These are phyloP conservation scores for Akanthomyces uredinophilus DNA, from an alignment of 2,329 filamentous ascomycete species.

Conservation along the genomic window DNA sequence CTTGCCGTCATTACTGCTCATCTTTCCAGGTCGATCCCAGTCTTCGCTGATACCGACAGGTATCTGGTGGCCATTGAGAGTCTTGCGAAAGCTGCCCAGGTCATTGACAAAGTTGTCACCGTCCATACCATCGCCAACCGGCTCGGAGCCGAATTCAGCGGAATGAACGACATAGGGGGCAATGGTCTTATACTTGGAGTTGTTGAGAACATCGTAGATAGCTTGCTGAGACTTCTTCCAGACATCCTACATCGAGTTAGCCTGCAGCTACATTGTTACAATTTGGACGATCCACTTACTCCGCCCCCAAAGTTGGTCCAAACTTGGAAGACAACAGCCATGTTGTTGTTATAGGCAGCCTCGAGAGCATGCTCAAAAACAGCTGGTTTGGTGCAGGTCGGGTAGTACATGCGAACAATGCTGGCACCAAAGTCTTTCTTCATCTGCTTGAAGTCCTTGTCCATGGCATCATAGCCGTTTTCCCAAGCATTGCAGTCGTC, in stretches of 20 bases:
- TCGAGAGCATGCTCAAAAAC: conserved; percentile 20
- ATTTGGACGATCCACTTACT: conserved; percentile 10
- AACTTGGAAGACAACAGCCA: conserved; percentile 20
- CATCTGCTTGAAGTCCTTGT: conserved; percentile 20
- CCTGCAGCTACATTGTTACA: background rate
- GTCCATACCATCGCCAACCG: conserved; percentile 21
- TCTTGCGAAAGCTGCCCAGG: conserved; percentile 17
- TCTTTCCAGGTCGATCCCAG: conserved; percentile 19
- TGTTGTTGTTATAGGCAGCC: conserved; percentile 19
- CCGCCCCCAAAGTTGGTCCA: conserved; percentile 22
- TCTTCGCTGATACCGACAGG: conserved; percentile 20
- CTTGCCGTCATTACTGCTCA: conserved; percentile 15
- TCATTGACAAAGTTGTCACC: conserved; percentile 18
- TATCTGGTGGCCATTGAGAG: conserved; percentile 16
- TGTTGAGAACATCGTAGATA: conserved; percentile 19
- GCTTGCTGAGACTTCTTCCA: conserved; percentile 20
- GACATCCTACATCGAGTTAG: conserved; percentile 7
- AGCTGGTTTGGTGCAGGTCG: conserved; percentile 16
- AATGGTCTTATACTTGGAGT: conserved; percentile 16
- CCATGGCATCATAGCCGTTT: conserved; percentile 18
- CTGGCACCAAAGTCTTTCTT: conserved; percentile 20
- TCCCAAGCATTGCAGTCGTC: conserved; percentile 15
- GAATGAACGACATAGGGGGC: conserved; percentile 20
- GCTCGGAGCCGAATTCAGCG: conserved; percentile 21
- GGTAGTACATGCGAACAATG: conserved; percentile 22